Base-by-base conservation (phyloP, 202 grass and related monocot genomes). In the Digitaria exilis region DNA sequence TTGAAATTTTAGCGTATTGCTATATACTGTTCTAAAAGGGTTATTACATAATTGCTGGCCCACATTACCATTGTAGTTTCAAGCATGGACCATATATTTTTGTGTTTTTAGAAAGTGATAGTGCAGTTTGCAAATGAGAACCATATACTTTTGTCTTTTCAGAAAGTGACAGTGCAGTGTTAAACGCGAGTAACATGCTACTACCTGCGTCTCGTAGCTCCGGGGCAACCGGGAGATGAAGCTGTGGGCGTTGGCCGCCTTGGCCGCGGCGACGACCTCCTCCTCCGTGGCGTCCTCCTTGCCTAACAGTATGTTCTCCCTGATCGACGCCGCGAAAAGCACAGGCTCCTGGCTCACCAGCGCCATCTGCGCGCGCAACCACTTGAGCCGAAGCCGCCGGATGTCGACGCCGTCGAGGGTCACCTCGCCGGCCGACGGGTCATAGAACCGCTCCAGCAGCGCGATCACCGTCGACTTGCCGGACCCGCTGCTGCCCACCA, bases 291-390 rank as follows among this genome's bases (percentile, higher is more conserved):
- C 96, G 34, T 95, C 91, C 70, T 95, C 92, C 56, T 98, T 98
- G 29, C 96, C 96, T 5, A 93, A 90, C 70, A 98, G 28, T 30
- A 98, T 92, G 73, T 98, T 98, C 70, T 98, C 90, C 82, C 82
- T 78, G 30, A 98, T 98, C 6, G 90, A 90, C 39, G 91, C 92
- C 16, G 96, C 96, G 65, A 98, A 95, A 35, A 98, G 80, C 49
- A 89, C 92, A 7, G 96, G 96, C 82, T 98, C 96, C 58, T 98
- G 96, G 85, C 91, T 98, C 3, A 95, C 96, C 8, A 98, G 87
- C 24, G 92, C 96, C 43, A 98, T 98, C 83, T 98, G 92, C 12
- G 90, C 74, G 52, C 96, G 79, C 59, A 98, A 58, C 96, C 96
- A 95, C 76, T 93, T 98, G 55, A 98, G 88, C 59, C 75, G 73